Evolutionary conservation across 345 rosid genomes (phyloP), one percentile per base, ranked within the genome.

Genomic region (Eucalyptus microcorys): DNA sequence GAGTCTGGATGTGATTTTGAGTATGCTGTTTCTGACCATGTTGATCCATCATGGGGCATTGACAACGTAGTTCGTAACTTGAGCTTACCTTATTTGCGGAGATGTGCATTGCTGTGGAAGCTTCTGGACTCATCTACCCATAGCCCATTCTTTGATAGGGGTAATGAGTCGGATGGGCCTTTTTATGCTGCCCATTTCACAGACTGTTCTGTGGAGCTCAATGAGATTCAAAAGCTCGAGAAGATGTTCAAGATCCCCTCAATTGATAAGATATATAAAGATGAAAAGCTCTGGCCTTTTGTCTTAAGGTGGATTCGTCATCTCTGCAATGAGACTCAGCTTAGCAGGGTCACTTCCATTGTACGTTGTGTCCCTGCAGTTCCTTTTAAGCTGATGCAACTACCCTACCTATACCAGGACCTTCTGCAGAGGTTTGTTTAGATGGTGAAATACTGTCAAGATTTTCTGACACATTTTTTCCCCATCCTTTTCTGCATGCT

Each of bases 41-140:
- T 94, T 81, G 96, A 94, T 86, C 86, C 89, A 42, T 92, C 95
- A 87, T 91, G 91, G 90, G 94, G 93, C 91, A 89, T 94, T 43
- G 93, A 90, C 87, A 94, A 91, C 57, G 91, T 90, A 87, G 91
- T 98, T 91, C 95, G 93, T 59, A 94, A 91, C 90, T 90, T 91
- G 92, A 94, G 93, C 92, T 95, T 96, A 88, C 97, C 99, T 80
- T 98, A 94, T 90, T 88, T 98, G 94, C 93, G 99, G 95, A 95
- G 99, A 91, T 98, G 99, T 92, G 98, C 97, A 32, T 93, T 98
- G 91, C 93, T 98, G 64, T 97, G 98, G 99, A 95, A 88, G 92
- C 91, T 98, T 89, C 91, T 98, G 86, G 94, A 91, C 87, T 92
- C 94, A 71, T 90, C 96, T 81, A 90, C 91, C 52, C 90, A 94